Evolutionary conservation across 1,284 basidiomycete species (phyloP), one percentile per base, ranked within the genome.

Genomic region (Tylopilus orsonianus): DNA sequence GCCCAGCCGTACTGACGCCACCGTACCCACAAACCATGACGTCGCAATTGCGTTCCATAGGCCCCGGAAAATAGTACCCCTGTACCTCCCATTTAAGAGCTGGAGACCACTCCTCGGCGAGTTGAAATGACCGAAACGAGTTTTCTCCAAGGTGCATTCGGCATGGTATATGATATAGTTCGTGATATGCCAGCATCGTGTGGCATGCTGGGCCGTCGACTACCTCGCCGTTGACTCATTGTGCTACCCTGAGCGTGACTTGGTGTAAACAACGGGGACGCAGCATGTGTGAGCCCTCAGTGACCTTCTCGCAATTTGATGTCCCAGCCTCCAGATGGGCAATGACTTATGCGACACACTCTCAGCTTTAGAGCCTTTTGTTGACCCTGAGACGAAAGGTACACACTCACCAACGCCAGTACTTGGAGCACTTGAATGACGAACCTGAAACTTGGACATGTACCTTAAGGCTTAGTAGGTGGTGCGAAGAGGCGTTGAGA

Each of bases 141-240:
- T 22, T 26, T 30, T n/a, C 18, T 41, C 26, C 12, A 13, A 41
- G 19, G 20, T n/a, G 19, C 22, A 26, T 36, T 44, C 49, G 18
- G 29, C 49, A 32, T 47, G 49, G 46, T 30, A 9, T 4, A 30
- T 9, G 8, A 8, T 13, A 30, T 9, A 47, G 26, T 24, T 47
- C 36, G 19, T 35, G 46, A 41, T 4, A 8, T 41, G 19, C 24
- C 33, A 23, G 16, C 20, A 32, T 14, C 14, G 6, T 34, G 30
- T 19, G 13, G 27, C 13, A 26, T 48, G 19, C 12, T 12, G 4
- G 23, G 20, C n/a, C 19, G 20, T 51, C 29, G n/a, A 20, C 41
- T 46, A 19, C 45, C 52, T 50, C 14, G 39, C 52, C 35, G 8
- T 26, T 18, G 22, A 38, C 26, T 30, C 52, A 19, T 54, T 42